Evolutionary conservation across 176 grass and related monocot genomes (phyloP).

Genomic region (Oryza meyeriana): DNA sequence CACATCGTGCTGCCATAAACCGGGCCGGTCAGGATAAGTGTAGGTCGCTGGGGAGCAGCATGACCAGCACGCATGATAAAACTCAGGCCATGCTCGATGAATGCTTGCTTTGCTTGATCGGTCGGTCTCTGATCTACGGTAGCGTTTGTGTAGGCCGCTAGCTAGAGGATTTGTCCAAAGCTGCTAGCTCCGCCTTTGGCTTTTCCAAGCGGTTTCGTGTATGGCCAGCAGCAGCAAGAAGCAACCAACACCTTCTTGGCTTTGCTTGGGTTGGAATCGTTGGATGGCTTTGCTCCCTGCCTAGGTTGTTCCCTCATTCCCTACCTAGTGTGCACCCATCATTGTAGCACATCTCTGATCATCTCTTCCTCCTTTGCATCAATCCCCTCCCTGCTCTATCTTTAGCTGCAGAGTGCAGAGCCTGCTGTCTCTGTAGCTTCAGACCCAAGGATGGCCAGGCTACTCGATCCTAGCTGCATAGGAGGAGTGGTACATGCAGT

Average conservation of each 20-base stretch:
- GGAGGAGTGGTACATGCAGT: too few species aligned
- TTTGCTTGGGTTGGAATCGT: conserved; percentile 8
- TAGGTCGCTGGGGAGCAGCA: background rate
- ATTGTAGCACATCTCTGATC: background rate
- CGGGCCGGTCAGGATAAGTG: conserved; percentile 8
- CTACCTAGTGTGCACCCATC: background rate
- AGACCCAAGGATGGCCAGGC: background rate
- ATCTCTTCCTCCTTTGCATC: background rate
- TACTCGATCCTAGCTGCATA: too few species aligned
- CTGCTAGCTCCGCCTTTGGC: background rate
- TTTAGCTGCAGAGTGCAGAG: background rate
- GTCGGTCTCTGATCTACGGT: too few species aligned
- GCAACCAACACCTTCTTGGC: too few species aligned
- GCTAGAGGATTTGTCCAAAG: background rate
- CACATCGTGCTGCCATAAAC: conserved; percentile 24
- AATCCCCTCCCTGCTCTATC: background rate
- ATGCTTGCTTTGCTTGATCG: background rate
- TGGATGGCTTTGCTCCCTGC: conserved; percentile 1
- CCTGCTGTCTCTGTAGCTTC: background rate
- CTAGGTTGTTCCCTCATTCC: conserved; percentile 39
- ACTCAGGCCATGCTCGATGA: background rate
- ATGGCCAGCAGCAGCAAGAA: background rate
- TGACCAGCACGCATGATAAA: background rate
- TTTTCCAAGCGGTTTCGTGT: background rate
- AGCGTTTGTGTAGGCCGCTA: background rate